phyloP scores from a whole-genome alignment of 1,284 basidiomycete species.

The Trametes polyzona region DNA sequence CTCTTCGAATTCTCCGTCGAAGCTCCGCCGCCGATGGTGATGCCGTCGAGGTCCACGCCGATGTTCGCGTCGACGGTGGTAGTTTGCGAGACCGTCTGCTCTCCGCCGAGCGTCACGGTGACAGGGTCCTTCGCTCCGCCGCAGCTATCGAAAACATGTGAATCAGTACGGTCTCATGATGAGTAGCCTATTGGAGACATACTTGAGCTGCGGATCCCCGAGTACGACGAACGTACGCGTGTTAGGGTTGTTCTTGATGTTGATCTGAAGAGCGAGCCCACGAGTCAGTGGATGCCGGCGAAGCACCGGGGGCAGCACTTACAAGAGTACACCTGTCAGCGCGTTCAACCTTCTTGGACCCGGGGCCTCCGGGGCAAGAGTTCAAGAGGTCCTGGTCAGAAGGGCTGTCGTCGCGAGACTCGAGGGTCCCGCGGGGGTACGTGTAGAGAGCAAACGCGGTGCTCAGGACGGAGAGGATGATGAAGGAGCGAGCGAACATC shows the following conservation, averaged over 20 bases:
- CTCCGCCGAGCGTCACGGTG: slow-evolving; percentile 10
- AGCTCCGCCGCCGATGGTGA: slow-evolving; percentile 12
- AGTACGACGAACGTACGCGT: slow-evolving; percentile 6
- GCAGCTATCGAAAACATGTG: background rate
- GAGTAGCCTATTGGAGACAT: background rate
- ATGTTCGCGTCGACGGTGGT: slow-evolving; percentile 5
- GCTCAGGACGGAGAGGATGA: background rate
- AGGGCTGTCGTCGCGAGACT: background rate
- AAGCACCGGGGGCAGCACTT: background rate
- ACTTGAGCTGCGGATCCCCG: slow-evolving; percentile 19
- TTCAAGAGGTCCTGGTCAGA: slow-evolving; percentile 1
- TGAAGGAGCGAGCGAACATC: background rate
- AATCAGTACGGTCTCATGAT: background rate
- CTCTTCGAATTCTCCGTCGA: background rate
- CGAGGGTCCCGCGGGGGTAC: background rate
- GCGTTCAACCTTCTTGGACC: background rate
- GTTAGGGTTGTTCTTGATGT: slow-evolving; percentile 13
- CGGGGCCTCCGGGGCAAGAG: slow-evolving; percentile 1
- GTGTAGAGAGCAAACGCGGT: background rate
- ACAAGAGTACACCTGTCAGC: slow-evolving; percentile 1
- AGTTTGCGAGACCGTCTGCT: background rate
- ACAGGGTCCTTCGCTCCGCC: slow-evolving; percentile 4
- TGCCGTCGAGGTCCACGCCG: slow-evolving; percentile 9
- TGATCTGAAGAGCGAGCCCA: background rate
- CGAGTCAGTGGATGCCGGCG: background rate